Percentiles rank a stretch among this genome's conserved stretches.
Conservation (phyloP, 345 rosid genomes). For the Moricandia moricandioides region DNA sequence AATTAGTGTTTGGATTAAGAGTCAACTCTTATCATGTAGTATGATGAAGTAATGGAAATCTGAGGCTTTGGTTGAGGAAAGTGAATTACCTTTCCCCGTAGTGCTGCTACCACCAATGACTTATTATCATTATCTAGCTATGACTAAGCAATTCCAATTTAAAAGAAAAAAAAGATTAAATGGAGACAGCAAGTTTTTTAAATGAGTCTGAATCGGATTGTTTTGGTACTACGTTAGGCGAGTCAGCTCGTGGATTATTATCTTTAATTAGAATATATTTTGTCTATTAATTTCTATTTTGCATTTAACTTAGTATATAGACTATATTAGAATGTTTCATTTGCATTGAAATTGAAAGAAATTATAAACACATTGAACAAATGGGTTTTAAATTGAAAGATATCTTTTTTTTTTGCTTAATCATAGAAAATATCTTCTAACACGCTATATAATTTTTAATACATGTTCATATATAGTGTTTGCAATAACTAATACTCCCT, state of each 20-base stretch:
- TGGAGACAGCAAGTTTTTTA: neutral
- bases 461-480: neutral
- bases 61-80: conserved; percentile 31
- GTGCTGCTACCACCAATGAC: conserved; percentile 33
- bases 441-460: neutral
- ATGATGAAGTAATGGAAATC: conserved; percentile 9
- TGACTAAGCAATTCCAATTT: neutral
- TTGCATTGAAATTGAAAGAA: neutral
- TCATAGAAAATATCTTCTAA: neutral
- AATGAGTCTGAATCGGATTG: conserved; percentile 6
- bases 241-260: neutral
- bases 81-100: conserved; percentile 21
- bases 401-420: too few relatives aligned
- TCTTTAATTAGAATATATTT: neutral
- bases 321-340: neutral
- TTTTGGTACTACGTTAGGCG: neutral
- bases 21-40: conserved; percentile 37
- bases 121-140: neutral
- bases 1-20: conserved; percentile 15
- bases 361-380: neutral
- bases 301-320: neutral
- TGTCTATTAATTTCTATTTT: neutral
- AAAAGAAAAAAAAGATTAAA: neutral
- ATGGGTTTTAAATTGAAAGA: too few relatives aligned
- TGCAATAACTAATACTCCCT: neutral